phyloP scores from a whole-genome alignment of 352 stramenopile species.

The Globisporangium cystogenes region DNA sequence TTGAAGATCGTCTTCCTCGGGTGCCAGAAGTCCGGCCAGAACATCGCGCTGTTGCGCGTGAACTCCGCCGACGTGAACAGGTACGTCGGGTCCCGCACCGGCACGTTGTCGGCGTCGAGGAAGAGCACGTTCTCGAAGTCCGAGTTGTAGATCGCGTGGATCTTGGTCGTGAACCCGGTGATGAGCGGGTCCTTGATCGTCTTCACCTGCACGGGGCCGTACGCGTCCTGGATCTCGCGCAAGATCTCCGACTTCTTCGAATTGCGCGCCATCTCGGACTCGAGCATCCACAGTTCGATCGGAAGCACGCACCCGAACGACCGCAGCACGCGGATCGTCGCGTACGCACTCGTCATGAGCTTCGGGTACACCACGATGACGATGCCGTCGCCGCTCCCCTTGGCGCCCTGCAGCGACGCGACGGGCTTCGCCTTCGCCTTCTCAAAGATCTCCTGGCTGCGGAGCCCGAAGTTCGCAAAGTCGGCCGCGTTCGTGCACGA shows the following conservation, averaged over 20 bases:
- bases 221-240: slow-evolving; percentile 22
- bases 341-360: slow-evolving; percentile 63
- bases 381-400: slow-evolving; percentile 40
- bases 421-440: slow-evolving; percentile 13
- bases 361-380: slow-evolving; percentile 71
- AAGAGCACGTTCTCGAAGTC: slow-evolving; percentile 70
- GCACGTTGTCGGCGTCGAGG: slow-evolving; percentile 65
- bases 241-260: slow-evolving; percentile 21
- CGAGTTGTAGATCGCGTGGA: slow-evolving; percentile 60
- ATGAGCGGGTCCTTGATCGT: slow-evolving; percentile 40
- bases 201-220: slow-evolving; percentile 35
- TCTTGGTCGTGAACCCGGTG: slow-evolving; percentile 58
- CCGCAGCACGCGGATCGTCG: slow-evolving; percentile 44
- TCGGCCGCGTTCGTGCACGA: slow-evolving; percentile 45
- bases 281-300: slow-evolving; percentile 70
- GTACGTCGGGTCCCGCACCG: slow-evolving; percentile 56
- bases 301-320: slow-evolving; percentile 43
- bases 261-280: slow-evolving; percentile 32
- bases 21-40: slow-evolving; percentile 81
- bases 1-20: slow-evolving; percentile 68
- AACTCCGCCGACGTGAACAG: slow-evolving; percentile 54
- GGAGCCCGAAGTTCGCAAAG: slow-evolving; percentile 60
- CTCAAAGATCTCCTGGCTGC: slow-evolving; percentile 24
- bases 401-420: slow-evolving; percentile 19
- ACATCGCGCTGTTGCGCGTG: slow-evolving; percentile 35